Base-by-base conservation (phyloP, 495 filamentous ascomycete species). In the Tuber brumale region DNA sequence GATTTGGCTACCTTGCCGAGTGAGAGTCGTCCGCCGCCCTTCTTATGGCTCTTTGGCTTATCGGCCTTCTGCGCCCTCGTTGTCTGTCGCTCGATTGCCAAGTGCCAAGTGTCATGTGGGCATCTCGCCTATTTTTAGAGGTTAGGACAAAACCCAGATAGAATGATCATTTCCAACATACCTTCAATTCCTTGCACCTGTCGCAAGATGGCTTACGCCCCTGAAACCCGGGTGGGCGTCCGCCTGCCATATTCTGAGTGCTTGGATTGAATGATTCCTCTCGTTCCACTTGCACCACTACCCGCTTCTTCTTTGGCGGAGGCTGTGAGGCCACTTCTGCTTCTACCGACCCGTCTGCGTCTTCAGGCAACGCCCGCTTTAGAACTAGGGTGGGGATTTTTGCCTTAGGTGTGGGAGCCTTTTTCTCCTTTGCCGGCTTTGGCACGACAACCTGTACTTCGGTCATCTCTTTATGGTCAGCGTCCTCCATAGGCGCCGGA, bases 201-300 rank as follows among this genome's bases (percentile, higher is more conserved):
- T 82, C 75, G 46, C 81, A 82, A 37, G 80, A 82, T 19, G 81
- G 81, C 43, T 82, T 82, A n/a, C 81, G 76, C 42, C 81, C 81
- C 71, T 82, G 81, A 44, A 77, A 82, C 69, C 81, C 81, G 69
- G 75, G 72, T 18, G 81, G 81, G 4, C 80, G 80, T 27, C 81
- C 81, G 76, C 45, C 78, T 61, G 78, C 77, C 61, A 72, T 44
- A 3, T 42, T 44, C 21, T 41, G 70, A 37, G 31, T 14, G 8
- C 21, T 21, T 4, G 70, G 70, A 14, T 14, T 35, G 16, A n/a
- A 5, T 21, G 70, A 71, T 42, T 14, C 39, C 12, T 27, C 70
- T 18, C 39, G 43, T 14, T 71, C 70, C 43, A 44, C 43, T 71
- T 27, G 31, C 16, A 44, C 46, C 44, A 31, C 72, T 19, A 74